Evolutionary conservation across 768 basidiomycete genomes (phyloP), one percentile per base, ranked within the genome.

Genomic region (Kondoa malvinella): DNA sequence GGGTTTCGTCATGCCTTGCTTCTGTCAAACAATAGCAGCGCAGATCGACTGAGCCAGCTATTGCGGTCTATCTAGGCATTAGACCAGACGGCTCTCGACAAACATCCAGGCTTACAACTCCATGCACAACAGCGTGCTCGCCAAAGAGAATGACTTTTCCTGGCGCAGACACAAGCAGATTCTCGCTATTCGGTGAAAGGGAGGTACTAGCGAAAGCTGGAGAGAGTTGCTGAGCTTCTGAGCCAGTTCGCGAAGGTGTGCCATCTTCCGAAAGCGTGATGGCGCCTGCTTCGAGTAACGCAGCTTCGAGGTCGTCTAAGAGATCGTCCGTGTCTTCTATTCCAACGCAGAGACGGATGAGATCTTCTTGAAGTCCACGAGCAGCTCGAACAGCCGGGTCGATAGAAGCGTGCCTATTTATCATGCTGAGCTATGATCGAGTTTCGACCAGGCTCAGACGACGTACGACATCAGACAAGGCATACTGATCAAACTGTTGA

Each of bases 401-500:
- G 72, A 99, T 99, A 50, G 95, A 97, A 27, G 95, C 92, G 77
- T 99, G 95, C 21, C 94, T 94, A 72, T 0, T 16, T 17, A 31
- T 14, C 14, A 15, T 4, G 57, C 40, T 17, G 31, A 12, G 40
- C 58, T 15, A 30, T 31, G n/a, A 31, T 8, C 16, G 25, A 64
- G 40, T 3, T 31, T 3, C 3, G 2, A n/a, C 14, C 57, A 59
- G 34, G n/a, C 14, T 56, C 25, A 58, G 26, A 29, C 0, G 56
- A 87, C 92, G 80, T 78, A 97, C 94, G 92, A 95, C 95, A 99
- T 97, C 73, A 90, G 85, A 77, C 95, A 97, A 40, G 95, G 95
- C 94, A 99, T 96, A 71, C 88, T 91, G 78, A 97, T 97, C 77
- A 99, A 77, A 75, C 89, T 91, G 80, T 99, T 99, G 69, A 99